Evolutionary conservation across 116 monocot genomes (phyloP), one percentile per base, ranked within the genome.

Genomic region (Dioscorea cayenensis): DNA sequence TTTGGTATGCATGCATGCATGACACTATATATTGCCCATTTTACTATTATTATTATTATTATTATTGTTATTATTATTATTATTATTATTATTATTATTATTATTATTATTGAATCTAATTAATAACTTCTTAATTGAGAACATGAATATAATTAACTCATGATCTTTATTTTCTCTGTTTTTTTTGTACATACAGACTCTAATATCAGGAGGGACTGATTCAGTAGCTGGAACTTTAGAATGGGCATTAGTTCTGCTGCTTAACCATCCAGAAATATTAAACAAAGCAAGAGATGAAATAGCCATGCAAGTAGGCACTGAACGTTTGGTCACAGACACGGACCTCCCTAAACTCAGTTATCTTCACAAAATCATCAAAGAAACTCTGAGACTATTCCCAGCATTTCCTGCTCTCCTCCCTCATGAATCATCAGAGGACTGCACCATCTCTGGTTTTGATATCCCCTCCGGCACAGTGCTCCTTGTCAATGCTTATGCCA

Each of bases 181-280:
- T 7, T 2, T 2, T 32, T 1, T 32, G 3, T 29, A 32, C 32
- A 32, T 32, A 23, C 8, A 81, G 81, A 43, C 63, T 17, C 61
- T 81, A 18, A 5, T 81, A 43, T 65, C 66, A 29, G 70, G 70
- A 52, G 82, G 78, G 32, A 82, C 77, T 7, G 71, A 78, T 22
- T 63, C 78, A 1, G 4, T 70, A 25, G 23, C 74, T 0, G 37
- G 4, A 14, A 82, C 74, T 5, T 62, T 77, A 60, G 82, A 82
- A 51, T 82, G 82, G 82, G 82, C 78, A 63, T 62, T 82, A 61
- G 21, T 71, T 50, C 70, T 82, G 8, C 74, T 82, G 25, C 78
- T 82, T 18, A 82, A 78, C 63, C 78, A 82, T 49, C 75, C 77
- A n/a, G 60, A 71, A 6, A 6, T 23, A 1, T 28, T 78, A 7